These are phyloP conservation scores for Exophiala xenobiotica DNA, from an alignment of 2,329 filamentous ascomycete species.

Conservation along the genomic window DNA sequence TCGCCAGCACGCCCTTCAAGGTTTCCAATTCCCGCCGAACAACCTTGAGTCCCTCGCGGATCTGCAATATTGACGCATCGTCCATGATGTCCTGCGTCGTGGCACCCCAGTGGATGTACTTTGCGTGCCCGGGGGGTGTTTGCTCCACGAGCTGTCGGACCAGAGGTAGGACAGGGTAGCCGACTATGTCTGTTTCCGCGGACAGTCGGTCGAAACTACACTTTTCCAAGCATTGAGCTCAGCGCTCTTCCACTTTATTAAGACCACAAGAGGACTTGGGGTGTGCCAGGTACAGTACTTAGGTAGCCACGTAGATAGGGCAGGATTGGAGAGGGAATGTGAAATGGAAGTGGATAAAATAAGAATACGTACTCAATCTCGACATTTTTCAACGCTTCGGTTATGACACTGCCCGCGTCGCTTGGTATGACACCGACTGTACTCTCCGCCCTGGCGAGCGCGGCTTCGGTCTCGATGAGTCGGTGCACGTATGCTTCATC, in stretches of 20 bases:
- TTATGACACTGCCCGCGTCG: slow-evolving; percentile 28
- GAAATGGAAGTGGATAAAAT: not conserved
- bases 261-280: no score
- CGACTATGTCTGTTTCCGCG: slow-evolving; percentile 32
- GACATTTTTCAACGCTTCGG: slow-evolving; percentile 12
- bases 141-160: slow-evolving; percentile 30
- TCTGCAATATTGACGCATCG: slow-evolving; percentile 53
- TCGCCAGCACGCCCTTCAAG: slow-evolving; percentile 45
- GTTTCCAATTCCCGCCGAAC: slow-evolving; percentile 47
- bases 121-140: slow-evolving; percentile 32
- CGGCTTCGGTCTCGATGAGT: slow-evolving; percentile 30
- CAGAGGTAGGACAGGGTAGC: slow-evolving; percentile 32
- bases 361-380: slow-evolving; percentile 22
- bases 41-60: slow-evolving; percentile 51
- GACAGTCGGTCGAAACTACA: slow-evolving; percentile 28
- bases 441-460: slow-evolving; percentile 30
- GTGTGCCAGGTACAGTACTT: no score
- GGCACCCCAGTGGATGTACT: slow-evolving; percentile 59
- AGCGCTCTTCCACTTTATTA: no score
- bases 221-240: no score
- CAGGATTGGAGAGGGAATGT: no score
- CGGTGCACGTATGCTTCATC: slow-evolving; percentile 30
- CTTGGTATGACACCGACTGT: slow-evolving; percentile 29
- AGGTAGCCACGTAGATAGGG: no score
- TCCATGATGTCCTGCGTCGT: slow-evolving; percentile 63